Evolutionary conservation across 345 rosid species (phyloP).

Genomic region (Eucalyptus tenuipes): DNA sequence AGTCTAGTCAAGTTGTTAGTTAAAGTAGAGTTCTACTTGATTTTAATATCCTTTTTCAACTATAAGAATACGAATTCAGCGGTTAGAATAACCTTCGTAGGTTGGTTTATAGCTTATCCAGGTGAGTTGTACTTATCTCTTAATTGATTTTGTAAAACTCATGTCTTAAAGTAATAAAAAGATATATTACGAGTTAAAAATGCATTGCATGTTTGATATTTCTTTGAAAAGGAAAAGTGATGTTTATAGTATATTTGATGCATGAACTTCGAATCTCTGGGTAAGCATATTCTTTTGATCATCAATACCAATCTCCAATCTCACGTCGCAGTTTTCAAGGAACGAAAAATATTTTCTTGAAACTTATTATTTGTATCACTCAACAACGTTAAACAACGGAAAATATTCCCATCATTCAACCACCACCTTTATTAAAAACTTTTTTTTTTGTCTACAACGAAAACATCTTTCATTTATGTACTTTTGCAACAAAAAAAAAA

Average conservation of each 20-base stretch:
- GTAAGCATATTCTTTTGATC: background rate
- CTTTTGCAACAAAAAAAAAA: background rate
- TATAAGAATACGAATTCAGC: background rate
- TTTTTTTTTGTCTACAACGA: no score
- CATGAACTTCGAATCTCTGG: accelerated
- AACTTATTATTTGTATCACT: background rate
- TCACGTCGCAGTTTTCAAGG: accelerated
- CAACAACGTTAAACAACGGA: background rate
- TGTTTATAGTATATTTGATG: background rate
- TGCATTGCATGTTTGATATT: background rate
- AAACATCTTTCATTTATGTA: background rate
- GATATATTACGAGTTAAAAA: background rate
- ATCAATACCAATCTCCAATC: background rate
- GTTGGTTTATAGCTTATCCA: background rate
- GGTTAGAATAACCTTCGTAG: background rate
- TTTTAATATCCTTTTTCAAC: background rate
- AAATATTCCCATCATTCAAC: background rate
- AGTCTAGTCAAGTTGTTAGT: background rate
- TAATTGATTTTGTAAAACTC: background rate
- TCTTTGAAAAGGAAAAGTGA: background rate
- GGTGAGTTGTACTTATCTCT: background rate
- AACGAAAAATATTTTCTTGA: background rate
- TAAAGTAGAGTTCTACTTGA: background rate
- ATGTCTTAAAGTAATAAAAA: background rate
- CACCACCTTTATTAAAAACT: background rate